Evolutionary conservation across 2,329 filamentous ascomycete species (phyloP).

Genomic region (Claviceps citrina): DNA sequence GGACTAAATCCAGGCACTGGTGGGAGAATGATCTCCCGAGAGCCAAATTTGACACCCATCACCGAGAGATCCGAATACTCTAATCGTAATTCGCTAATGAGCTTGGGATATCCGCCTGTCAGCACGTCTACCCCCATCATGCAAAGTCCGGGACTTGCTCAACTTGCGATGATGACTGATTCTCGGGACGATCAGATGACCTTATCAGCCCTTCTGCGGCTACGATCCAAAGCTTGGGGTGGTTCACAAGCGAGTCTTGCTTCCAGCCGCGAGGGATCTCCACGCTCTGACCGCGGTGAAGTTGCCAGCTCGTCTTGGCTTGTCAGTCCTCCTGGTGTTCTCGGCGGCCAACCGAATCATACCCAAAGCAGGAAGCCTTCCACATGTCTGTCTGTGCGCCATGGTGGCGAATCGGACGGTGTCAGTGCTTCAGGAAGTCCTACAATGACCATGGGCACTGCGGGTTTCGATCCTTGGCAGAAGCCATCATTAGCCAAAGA

Average conservation of each 20-base stretch:
- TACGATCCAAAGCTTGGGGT: slow-evolving; percentile 65
- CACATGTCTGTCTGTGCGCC: slow-evolving; percentile 31
- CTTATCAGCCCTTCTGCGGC: slow-evolving; percentile 53
- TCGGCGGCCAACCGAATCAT: background rate
- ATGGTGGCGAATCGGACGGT: slow-evolving; percentile 32
- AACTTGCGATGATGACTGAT: slow-evolving; percentile 53
- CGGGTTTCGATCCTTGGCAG: slow-evolving; percentile 8
- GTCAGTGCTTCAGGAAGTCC: slow-evolving; percentile 34
- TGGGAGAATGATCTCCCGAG: slow-evolving; percentile 58
- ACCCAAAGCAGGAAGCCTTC: slow-evolving; percentile 33
- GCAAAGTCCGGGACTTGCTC: slow-evolving; percentile 59
- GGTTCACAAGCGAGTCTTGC: slow-evolving; percentile 61
- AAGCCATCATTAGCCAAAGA: background rate
- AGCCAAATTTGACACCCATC: slow-evolving; percentile 89
- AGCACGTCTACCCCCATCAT: slow-evolving; percentile 31
- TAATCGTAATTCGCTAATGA: slow-evolving; percentile 81
- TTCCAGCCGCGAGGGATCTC: slow-evolving; percentile 37
- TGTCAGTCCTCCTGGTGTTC: slow-evolving; percentile 3
- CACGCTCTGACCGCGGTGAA: slow-evolving; percentile 33
- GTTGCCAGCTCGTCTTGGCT: slow-evolving; percentile 10
- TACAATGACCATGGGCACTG: slow-evolving; percentile 29
- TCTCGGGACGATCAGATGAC: slow-evolving; percentile 53
- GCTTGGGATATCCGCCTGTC: slow-evolving; percentile 33
- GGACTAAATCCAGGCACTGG: slow-evolving; percentile 52
- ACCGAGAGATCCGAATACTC: slow-evolving; percentile 94